Evolutionary conservation across 2,329 filamentous ascomycete genomes (phyloP).

Genomic region (Aaosphaeria pasadenensis): DNA sequence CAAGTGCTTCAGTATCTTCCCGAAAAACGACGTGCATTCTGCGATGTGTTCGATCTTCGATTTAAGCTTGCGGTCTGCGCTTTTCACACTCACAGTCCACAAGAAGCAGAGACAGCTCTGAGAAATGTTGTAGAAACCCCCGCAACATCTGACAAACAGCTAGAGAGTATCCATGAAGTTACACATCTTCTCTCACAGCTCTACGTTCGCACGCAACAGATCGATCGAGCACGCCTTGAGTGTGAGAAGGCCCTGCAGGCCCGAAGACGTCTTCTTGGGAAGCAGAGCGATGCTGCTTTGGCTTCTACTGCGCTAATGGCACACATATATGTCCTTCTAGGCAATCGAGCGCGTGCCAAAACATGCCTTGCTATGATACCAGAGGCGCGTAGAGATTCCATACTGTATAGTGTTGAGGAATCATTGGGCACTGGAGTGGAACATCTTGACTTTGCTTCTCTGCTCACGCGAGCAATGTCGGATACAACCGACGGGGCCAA

Average conservation of each 20-base stretch:
- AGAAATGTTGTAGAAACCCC: constrained; percentile 13
- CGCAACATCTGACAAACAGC: constrained; percentile 12
- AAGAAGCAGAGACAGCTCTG: constrained; percentile 18
- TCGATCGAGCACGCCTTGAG: constrained; percentile 18
- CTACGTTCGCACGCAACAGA: constrained; percentile 16
- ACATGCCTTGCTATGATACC: constrained; percentile 19
- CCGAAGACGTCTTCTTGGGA: constrained; percentile 21
- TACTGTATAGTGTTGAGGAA: constrained; percentile 12
- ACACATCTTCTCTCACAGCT: constrained; percentile 23
- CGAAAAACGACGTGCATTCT: constrained; percentile 13
- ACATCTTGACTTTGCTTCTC: constrained; percentile 17
- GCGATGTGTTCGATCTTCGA: constrained; percentile 20
- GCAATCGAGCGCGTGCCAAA: constrained; percentile 18
- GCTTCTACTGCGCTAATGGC: constrained; percentile 28
- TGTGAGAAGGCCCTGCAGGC: constrained; percentile 24
- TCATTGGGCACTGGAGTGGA: constrained; percentile 12
- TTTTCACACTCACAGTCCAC: constrained; percentile 17
- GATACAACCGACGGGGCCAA: neutral
- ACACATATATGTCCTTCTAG: constrained; percentile 18
- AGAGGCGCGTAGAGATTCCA: constrained; percentile 8
- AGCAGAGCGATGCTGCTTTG: constrained; percentile 17
- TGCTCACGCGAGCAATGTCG: constrained; percentile 5
- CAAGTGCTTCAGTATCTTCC: constrained; percentile 18
- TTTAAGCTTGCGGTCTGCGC: constrained; percentile 25
- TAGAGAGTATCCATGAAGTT: constrained; percentile 12